Percentiles rank a stretch among this genome's conserved stretches.
These are phyloP conservation scores for Leptographium galeiforme DNA, from an alignment of 2,329 filamentous ascomycete genomes.

Conservation along the genomic window DNA sequence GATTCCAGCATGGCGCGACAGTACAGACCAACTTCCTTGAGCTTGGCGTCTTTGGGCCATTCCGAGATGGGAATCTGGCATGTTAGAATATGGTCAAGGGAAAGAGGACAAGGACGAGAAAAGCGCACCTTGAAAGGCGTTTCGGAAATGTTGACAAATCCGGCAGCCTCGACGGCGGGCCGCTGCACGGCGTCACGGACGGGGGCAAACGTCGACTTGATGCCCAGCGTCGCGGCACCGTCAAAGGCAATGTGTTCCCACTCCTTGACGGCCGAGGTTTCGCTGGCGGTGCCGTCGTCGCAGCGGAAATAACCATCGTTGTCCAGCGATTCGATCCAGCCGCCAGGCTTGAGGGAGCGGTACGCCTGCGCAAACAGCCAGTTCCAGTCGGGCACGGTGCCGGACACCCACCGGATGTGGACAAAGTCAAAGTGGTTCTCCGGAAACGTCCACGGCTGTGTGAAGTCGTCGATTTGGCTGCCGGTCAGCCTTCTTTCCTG, in stretches of 20 bases:
- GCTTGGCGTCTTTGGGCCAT: background rate
- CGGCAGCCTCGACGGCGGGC: background rate
- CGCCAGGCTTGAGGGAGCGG: background rate
- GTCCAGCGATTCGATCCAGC: background rate
- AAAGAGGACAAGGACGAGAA: no score
- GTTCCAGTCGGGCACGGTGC: background rate
- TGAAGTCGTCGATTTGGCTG: background rate
- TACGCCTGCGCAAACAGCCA: background rate
- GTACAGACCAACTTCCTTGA: background rate
- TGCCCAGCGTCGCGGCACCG: background rate
- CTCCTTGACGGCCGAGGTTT: background rate
- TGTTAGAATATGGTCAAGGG: no score
- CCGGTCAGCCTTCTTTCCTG: background rate
- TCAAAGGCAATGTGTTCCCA: background rate
- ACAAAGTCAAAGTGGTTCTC: background rate
- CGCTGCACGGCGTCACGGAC: background rate
- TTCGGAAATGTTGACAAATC: background rate
- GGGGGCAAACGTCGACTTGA: background rate
- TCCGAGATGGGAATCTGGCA: background rate
- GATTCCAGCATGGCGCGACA: background rate
- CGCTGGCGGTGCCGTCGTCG: background rate
- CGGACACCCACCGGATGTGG: background rate
- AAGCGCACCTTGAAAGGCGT: no score
- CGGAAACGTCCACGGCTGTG: background rate
- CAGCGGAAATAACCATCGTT: background rate